Percentiles rank a stretch among this genome's conserved stretches.
Conservation (phyloP, 2,329 filamentous ascomycete genomes). For the Aspergillus viridinutans region DNA sequence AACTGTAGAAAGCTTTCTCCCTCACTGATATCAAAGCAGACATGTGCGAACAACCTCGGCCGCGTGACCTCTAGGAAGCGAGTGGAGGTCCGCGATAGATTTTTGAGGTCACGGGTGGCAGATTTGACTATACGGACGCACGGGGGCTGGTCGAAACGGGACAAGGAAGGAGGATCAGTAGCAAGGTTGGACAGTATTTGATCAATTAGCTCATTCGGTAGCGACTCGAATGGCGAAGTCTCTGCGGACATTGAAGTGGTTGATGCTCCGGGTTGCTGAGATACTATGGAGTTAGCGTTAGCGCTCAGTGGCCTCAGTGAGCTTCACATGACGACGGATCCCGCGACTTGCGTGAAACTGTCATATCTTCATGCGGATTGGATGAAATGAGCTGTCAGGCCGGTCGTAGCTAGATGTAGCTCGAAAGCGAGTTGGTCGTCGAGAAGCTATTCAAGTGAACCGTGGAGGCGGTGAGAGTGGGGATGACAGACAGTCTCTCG, state of each 20-base stretch:
- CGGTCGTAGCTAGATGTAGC: no score
- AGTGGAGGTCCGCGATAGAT: slow-evolving; percentile 51
- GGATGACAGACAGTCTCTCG: slow-evolving; percentile 6
- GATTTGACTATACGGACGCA: slow-evolving; percentile 40
- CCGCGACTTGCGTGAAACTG: neutral
- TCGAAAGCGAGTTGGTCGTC: neutral
- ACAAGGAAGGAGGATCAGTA: slow-evolving; percentile 46
- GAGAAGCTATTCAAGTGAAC: neutral
- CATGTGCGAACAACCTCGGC: slow-evolving; percentile 57
- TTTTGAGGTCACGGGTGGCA: slow-evolving; percentile 48
- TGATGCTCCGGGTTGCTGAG: slow-evolving; percentile 2
- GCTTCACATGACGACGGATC: slow-evolving; percentile 11
- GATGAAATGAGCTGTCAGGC: neutral
- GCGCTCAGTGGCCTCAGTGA: neutral
- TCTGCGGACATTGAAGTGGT: slow-evolving; percentile 11
- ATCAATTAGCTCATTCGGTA: slow-evolving; percentile 60
- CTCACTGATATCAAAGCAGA: slow-evolving; percentile 37
- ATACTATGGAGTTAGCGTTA: slow-evolving; percentile 4
- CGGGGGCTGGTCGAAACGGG: slow-evolving; percentile 49
- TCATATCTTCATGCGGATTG: neutral
- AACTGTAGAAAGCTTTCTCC: slow-evolving; percentile 38
- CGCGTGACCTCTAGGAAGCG: slow-evolving; percentile 51
- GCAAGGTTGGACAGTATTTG: slow-evolving; percentile 56
- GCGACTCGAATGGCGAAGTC: slow-evolving; percentile 28
- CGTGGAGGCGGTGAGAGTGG: neutral